Percentiles rank a stretch among this genome's conserved stretches.
These are phyloP conservation scores for Penicillium waksmanii DNA, from an alignment of 495 filamentous ascomycete genomes.

Conservation along the genomic window DNA sequence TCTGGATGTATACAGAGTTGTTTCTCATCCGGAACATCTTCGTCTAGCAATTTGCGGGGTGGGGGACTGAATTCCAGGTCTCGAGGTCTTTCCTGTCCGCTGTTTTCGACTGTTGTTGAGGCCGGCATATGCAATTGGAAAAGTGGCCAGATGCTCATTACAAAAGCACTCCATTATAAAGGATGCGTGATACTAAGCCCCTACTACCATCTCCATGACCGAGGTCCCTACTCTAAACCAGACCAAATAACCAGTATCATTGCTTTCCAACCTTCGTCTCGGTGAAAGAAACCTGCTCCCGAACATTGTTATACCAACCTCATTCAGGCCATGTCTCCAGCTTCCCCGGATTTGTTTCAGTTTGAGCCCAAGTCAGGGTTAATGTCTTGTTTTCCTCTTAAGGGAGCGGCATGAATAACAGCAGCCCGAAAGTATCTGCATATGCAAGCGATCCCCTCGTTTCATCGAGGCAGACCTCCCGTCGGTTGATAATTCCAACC, in stretches of 20 bases:
- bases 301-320: too few relatives aligned
- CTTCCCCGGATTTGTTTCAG: conserved; percentile 20
- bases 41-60: background rate
- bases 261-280: too few relatives aligned
- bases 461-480: background rate
- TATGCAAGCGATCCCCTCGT: conserved; percentile 15
- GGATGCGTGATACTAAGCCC: too few relatives aligned
- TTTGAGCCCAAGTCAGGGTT: background rate
- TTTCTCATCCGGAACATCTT: background rate
- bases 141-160: too few relatives aligned
- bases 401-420: background rate
- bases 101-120: background rate
- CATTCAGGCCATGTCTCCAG: background rate
- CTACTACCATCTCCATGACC: too few relatives aligned
- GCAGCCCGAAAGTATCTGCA: conserved; percentile 13
- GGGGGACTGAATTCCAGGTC: background rate
- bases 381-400: background rate
- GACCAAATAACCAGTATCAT: too few relatives aligned
- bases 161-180: too few relatives aligned
- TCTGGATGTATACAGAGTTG: background rate
- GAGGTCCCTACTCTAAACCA: too few relatives aligned
- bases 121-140: too few relatives aligned
- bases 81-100: background rate
- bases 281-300: too few relatives aligned
- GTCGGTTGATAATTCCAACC: background rate